These are phyloP conservation scores for Stephanodiscus triporus DNA, from an alignment of 108 stramenopile genomes.

Conservation along the genomic window DNA sequence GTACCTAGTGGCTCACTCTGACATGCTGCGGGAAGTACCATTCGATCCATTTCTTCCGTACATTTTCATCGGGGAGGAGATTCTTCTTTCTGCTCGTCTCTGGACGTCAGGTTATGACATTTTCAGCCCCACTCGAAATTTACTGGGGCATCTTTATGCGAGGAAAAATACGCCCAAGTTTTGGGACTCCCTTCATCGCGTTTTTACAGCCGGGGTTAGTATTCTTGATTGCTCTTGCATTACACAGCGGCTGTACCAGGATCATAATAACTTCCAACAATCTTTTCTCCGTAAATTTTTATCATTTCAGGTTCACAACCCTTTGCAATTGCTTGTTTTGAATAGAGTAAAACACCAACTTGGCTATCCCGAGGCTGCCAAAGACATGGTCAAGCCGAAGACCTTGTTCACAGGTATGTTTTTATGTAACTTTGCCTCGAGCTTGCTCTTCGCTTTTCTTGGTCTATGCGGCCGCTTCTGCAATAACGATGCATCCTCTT, in stretches of 20 bases:
- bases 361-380: constrained; percentile 87
- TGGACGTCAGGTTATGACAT: constrained; percentile 98
- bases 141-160: constrained; percentile 91
- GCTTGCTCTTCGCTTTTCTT: background rate
- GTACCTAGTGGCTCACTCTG: constrained; percentile 71
- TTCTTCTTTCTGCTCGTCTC: constrained; percentile 85
- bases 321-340: constrained; percentile 76
- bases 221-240: background rate
- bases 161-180: constrained; percentile 96
- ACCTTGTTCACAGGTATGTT: constrained; percentile 54
- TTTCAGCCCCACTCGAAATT: constrained; percentile 87
- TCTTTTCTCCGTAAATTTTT: background rate
- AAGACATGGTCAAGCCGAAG: constrained; percentile 72
- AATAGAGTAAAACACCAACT: constrained; percentile 81
- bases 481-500: background rate
- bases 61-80: constrained; percentile 99
- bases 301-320: constrained; percentile 60
- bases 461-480: background rate
- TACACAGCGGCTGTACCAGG: no score
- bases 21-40: constrained; percentile 76
- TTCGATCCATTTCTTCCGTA: constrained; percentile 98
- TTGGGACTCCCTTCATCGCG: constrained; percentile 94
- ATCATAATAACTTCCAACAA: background rate
- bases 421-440: background rate
- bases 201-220: constrained; percentile 60